Conservation (phyloP, 176 grass and related monocot species). For the Panicum miliaceum region DNA sequence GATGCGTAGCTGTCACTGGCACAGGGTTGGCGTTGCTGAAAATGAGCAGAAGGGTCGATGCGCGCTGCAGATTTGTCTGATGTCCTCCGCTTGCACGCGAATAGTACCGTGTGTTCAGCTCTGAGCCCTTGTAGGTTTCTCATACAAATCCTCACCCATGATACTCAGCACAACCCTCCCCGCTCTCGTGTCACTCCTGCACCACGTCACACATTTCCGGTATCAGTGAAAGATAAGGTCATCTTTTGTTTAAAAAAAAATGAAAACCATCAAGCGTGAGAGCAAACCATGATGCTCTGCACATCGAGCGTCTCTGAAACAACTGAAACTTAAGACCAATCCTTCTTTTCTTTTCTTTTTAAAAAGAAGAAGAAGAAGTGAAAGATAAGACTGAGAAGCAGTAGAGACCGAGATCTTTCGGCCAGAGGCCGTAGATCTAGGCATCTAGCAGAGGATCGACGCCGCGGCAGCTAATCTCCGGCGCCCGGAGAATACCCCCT, state of each 20-base stretch:
- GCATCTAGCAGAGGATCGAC: background rate
- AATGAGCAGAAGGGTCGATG: background rate
- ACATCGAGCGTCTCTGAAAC: background rate
- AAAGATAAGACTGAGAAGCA: too few relatives aligned
- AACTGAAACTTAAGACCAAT: too few relatives aligned
- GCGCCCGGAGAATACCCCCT: conserved; percentile 29
- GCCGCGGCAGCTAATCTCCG: background rate
- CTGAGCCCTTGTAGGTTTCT: background rate
- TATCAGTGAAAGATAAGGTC: background rate
- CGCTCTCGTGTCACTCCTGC: background rate
- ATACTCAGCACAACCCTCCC: background rate
- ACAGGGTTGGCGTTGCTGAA: background rate
- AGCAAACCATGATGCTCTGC: background rate
- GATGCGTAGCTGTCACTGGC: background rate
- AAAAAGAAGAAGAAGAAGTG: background rate
- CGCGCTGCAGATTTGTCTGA: background rate
- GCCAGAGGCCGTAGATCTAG: background rate
- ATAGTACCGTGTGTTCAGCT: background rate
- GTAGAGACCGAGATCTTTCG: background rate
- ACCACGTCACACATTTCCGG: background rate
- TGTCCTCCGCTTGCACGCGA: background rate
- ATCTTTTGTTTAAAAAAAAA: too few relatives aligned
- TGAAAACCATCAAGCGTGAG: too few relatives aligned
- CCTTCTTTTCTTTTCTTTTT: background rate
- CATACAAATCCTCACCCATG: background rate